Base-by-base conservation (phyloP, 2,329 filamentous ascomycete genomes). In the Trichoderma hamatum region DNA sequence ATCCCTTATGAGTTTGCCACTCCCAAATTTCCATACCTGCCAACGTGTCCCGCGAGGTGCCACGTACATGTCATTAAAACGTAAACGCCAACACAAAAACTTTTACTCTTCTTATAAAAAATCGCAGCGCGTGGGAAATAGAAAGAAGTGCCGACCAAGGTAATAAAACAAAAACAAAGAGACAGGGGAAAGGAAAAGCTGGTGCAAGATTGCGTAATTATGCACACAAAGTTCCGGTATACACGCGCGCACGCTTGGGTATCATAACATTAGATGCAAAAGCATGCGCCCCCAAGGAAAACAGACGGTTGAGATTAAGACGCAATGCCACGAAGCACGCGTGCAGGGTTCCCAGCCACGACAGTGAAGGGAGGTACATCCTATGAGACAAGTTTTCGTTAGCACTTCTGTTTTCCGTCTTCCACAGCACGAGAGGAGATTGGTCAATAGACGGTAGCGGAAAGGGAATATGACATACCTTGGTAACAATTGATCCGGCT, bases 401-500 rank as follows among this genome's bases (percentile, higher is more conserved):
- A 79, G 72, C 32, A n/a, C 14, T 32, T 16, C n/a, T 5, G 24
- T 54, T 28, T 19, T 24, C 2, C 7, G 3, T 56, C n/a, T 43
- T 32, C 21, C 19, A 28, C 46, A 55, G 3, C 10, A 34, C 9
- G 10, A 21, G 3, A 6, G 10, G 26, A 6, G 26, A 55, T 11
- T 14, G 26, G 24, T 5, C 21, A 3, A 24, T 21, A 5, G 6
- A 28, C 3, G 19, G 19, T 19, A 16, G 30, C n/a, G 19, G 21
- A 26, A 55, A 55, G 24, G 16, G 24, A 55, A 26, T 13, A 81
- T 73, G 39, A 19, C 82, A 73, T 77, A 86, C 84, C 89, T 91
- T 95, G 1, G 92, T 94, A 26, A 97, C 94, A 46, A 97, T 90
- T 73, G 91, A 92, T 16, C 92, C 93, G 7, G 94, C 93, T 11